These are phyloP conservation scores for Colletotrichum orbiculare DNA, from an alignment of 2,329 filamentous ascomycete genomes.

Conservation along the genomic window DNA sequence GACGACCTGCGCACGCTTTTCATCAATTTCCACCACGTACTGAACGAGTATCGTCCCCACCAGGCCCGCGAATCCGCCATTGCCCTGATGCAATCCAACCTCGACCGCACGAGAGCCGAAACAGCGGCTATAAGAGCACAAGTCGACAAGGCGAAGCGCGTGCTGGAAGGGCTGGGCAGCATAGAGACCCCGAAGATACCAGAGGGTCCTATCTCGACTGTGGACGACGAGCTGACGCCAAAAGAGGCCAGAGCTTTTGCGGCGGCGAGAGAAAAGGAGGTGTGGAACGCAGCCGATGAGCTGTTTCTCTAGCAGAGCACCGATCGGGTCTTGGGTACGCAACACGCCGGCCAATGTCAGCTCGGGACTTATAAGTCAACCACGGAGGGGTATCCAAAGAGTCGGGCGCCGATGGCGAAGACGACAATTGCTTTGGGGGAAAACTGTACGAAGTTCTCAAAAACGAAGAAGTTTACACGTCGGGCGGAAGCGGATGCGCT, in stretches of 20 bases:
- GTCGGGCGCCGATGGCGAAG: background rate
- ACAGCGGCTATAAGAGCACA: conserved; percentile 75
- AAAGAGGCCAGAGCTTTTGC: conserved; percentile 10
- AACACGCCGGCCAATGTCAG: background rate
- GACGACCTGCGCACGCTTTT: conserved; percentile 83
- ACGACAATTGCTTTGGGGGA: too few relatives aligned
- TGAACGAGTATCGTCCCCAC: conserved; percentile 95
- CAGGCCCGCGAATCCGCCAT: conserved; percentile 92
- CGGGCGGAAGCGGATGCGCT: too few relatives aligned
- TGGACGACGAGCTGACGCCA: conserved; percentile 6
- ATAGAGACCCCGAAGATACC: conserved; percentile 49
- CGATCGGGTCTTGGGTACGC: background rate
- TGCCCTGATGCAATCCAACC: conserved; percentile 85
- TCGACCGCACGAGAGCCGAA: conserved; percentile 78
- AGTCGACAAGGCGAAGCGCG: conserved; percentile 77
- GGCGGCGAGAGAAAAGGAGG: conserved; percentile 39
- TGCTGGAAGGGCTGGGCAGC: conserved; percentile 76
- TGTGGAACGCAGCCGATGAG: conserved; percentile 57
- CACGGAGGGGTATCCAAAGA: too few relatives aligned
- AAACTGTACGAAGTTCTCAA: too few relatives aligned
- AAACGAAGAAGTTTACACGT: too few relatives aligned
- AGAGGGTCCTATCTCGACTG: background rate
- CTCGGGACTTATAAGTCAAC: too few relatives aligned
- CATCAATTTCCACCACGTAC: conserved; percentile 90
- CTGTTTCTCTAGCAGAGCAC: conserved; percentile 47